Base-by-base conservation (phyloP, 805 yeast species). In the Pichia nanzhaoensis region DNA sequence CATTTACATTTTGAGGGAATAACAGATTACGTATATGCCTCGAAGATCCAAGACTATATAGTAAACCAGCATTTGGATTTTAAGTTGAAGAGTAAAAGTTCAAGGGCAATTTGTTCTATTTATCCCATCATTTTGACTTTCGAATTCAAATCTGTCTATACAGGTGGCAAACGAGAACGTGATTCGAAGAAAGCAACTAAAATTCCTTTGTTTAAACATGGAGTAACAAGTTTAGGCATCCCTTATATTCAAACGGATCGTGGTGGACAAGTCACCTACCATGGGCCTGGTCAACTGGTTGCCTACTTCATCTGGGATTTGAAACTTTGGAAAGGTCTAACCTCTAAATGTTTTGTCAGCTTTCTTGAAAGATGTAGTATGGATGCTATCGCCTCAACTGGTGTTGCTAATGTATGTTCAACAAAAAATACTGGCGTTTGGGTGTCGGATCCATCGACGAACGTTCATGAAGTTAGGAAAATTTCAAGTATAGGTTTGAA, bases 221-320 rank as follows among this genome's bases (percentile, higher is more conserved):
- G 31, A 4, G 22, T 31, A 73, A 73, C 45, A n/a, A 24, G 35
- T 13, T 14, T 32, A 9, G 35, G 40, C n/a, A 82, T 89, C 14
- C 71, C 71, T 27, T 85, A 78, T 57, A 74, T 81, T n/a, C 91
- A 86, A 55, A 75, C 93, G 0, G 79, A 79, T 44, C 70, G 99
- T 50, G 99, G 99, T 14, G 99, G 99, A 0, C 95, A 93, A 60
- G 78, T 93, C 1, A 93, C 99, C 0, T 93, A 86, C 70, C 99
- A 93, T 66, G 98, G 98, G 0, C 84, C 93, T 1, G 99, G 99
- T 0, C 99, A 93, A 63, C 59, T 88, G 33, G 96, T 90, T 2
- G 78, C 87, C 5, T 93, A 91, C 58, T 81, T 93, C 10, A 73
- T 93, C 1, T 44, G 85, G 27, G 90, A 93, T 60, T 67, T 93